These are phyloP conservation scores for Tetrahymena thermophila DNA, from an alignment of 73 alveolate genomes.

Conservation along the genomic window DNA sequence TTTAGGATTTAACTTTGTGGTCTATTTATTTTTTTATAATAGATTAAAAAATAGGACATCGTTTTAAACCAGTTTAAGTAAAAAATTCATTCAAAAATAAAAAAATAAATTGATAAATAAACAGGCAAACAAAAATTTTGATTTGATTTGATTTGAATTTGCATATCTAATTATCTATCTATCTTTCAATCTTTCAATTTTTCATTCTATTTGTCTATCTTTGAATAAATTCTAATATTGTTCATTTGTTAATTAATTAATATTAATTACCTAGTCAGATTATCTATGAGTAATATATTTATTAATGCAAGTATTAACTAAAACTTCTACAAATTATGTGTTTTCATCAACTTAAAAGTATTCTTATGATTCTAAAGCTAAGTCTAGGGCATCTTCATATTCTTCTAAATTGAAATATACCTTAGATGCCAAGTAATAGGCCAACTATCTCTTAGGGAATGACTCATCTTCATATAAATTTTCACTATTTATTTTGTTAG, in stretches of 20 bases:
- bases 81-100: neutral
- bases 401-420: conserved; percentile 86
- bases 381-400: conserved; percentile 75
- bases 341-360: conserved; percentile 69
- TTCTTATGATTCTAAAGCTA: conserved; percentile 89
- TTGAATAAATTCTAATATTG: conserved; percentile 26
- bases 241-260: neutral
- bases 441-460: conserved; percentile 69
- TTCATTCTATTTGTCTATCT: too few relatives aligned
- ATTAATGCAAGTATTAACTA: conserved; percentile 82
- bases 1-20: conserved; percentile 29
- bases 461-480: conserved; percentile 57
- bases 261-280: conserved; percentile 3
- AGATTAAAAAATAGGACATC: conserved; percentile 11
- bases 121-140: neutral
- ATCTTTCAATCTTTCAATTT: conserved; percentile 1
- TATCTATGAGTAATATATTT: conserved; percentile 68
- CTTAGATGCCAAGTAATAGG: conserved; percentile 61
- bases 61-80: neutral
- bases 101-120: too few relatives aligned
- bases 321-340: conserved; percentile 68
- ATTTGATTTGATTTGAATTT: neutral
- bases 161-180: neutral
- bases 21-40: neutral
- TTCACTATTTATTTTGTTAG: conserved; percentile 21